Conservation (phyloP, 192 early-diverging fungal species). For the Backusella psychrophila region DNA sequence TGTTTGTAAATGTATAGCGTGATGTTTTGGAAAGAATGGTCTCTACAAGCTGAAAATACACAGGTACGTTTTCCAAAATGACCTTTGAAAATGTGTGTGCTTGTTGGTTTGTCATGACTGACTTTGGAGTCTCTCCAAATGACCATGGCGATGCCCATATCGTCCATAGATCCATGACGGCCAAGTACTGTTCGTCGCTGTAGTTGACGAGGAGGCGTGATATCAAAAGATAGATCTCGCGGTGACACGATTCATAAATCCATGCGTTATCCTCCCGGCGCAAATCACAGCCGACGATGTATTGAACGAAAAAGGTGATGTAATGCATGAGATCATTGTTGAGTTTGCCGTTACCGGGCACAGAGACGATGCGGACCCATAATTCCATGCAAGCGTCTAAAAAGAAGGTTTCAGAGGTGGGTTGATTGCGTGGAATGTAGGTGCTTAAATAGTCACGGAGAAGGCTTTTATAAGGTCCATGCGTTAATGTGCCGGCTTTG, state of each 20-base stretch:
- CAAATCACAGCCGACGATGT: background rate
- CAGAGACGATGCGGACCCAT: background rate
- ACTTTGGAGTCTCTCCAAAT: background rate
- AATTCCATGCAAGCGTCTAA: background rate
- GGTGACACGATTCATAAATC: background rate
- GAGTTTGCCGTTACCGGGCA: background rate
- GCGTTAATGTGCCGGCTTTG: background rate
- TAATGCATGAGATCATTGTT: background rate
- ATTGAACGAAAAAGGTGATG: background rate
- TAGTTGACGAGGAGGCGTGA: background rate
- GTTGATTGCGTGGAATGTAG: background rate
- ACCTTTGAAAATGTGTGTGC: background rate
- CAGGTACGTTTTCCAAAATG: background rate
- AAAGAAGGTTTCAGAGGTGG: background rate
- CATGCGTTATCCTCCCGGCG: background rate
- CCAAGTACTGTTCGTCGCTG: background rate
- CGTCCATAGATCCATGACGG: background rate
- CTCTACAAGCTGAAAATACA: background rate
- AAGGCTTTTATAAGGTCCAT: background rate
- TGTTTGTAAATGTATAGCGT: background rate
- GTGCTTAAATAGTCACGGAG: background rate
- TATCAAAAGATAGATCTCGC: background rate
- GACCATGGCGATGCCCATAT: background rate
- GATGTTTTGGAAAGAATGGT: background rate
- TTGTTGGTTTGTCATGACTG: background rate